Base-by-base conservation (phyloP, 2,329 filamentous ascomycete species). In the Colletotrichum sp. region DNA sequence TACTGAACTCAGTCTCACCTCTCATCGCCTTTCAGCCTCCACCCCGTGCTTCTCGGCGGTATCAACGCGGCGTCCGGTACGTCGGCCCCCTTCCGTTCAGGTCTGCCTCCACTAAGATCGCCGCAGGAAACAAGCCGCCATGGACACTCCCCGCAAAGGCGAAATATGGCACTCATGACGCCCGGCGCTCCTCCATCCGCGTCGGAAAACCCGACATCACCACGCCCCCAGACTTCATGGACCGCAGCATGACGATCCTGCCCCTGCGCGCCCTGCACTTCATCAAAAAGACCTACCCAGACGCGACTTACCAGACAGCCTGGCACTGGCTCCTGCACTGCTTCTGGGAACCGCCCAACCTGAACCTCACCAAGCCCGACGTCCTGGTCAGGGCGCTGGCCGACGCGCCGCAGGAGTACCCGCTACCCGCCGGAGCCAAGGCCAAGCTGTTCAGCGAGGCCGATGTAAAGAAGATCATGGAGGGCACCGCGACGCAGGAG, bases 71-170 rank as follows among this genome's bases (percentile, higher is more conserved):
- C 86, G 25, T 89, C 89, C 60, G 91, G 91, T 92, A 84, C 8
- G 4, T 16, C 6, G 1, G n/a, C 18, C 9, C 18, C 22, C 10
- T 22, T 22, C n/a, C 32, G 43, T n/a, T 9, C 22, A 28, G 9
- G 16, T 3, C 18, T 28, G 18, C n/a, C 18, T 7, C 3, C 25
- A 43, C n/a, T 52, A 6, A 6, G 4, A 4, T 5, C 30, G 18
- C 2, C 27, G 32, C 78, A 91, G 93, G 93, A 66, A 96, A 97
- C 83, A 91, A 91, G 78, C 94, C 94, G 0, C 94, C 95, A 1
- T 96, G 94, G 93, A 87, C 87, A 0, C 86, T 94, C 34, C 90
- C 92, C 3, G 92, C 91, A 58, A 96, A 96, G 86, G 92, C 89
- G 27, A 82, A 80, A 2, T 93, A 95, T 80, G 86, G 89, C 65